Conservation (phyloP, 2,329 filamentous ascomycete genomes). For the Sclerotiophoma versabilis region DNA sequence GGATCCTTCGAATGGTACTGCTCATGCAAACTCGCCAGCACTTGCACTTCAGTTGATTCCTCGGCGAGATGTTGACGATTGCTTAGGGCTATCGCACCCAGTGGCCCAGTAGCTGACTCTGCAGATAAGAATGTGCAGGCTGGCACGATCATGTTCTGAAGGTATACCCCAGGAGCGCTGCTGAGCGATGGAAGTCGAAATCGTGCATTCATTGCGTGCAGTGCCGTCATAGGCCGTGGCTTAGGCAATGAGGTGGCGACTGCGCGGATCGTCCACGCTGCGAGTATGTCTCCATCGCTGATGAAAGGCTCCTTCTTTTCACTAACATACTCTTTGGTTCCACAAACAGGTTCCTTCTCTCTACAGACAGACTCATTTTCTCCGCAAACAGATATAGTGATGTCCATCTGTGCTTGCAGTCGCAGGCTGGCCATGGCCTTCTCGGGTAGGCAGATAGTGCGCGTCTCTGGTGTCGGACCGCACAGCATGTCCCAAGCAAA, state of each 20-base stretch:
- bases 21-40: not conserved
- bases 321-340: too few species aligned
- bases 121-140: not conserved
- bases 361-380: too few species aligned
- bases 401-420: conserved; percentile 28
- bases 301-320: not conserved
- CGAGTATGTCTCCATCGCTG: not conserved
- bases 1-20: not conserved
- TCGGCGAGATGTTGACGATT: not conserved
- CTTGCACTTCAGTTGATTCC: not conserved
- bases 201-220: conserved; percentile 53
- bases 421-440: conserved; percentile 16
- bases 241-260: conserved; percentile 1
- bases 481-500: not conserved
- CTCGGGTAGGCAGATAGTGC: not conserved
- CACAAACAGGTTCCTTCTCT: too few species aligned
- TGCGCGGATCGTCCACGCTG: not conserved
- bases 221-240: conserved; percentile 45
- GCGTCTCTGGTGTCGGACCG: not conserved
- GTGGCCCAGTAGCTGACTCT: not conserved
- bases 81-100: not conserved
- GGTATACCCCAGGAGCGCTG: conserved; percentile 25
- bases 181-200: conserved; percentile 31
- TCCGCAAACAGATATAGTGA: not conserved
- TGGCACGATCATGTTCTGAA: not conserved